These are phyloP conservation scores for Nicotiana noctiflora DNA, from an alignment of 257 asterid species.

Conservation along the genomic window DNA sequence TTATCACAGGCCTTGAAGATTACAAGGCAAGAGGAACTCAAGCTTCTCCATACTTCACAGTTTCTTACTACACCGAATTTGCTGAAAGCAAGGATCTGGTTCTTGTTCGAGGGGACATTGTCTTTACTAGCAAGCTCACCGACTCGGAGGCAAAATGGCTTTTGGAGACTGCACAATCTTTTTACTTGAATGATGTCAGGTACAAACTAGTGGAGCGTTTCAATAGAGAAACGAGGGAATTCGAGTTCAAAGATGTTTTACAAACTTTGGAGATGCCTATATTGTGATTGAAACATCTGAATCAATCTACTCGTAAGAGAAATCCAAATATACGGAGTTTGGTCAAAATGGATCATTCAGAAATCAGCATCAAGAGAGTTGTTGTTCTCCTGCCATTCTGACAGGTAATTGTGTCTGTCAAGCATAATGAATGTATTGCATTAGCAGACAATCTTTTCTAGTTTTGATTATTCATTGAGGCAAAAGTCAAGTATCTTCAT, in stretches of 20 bases:
- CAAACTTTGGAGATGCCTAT: slow-evolving; percentile 76
- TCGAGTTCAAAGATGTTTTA: slow-evolving; percentile 87
- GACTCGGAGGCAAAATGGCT: slow-evolving; percentile 87
- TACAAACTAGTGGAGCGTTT: slow-evolving; percentile 81
- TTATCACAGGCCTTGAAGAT: slow-evolving; percentile 95
- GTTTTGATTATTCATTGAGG: background rate
- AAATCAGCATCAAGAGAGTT: background rate
- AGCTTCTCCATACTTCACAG: slow-evolving; percentile 85
- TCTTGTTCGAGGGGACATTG: slow-evolving; percentile 81
- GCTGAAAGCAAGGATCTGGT: slow-evolving; percentile 83
- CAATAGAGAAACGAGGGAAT: slow-evolving; percentile 72
- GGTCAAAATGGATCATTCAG: background rate
- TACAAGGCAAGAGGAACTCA: slow-evolving; percentile 95
- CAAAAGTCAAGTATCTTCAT: background rate
- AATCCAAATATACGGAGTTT: background rate
- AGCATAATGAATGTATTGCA: background rate
- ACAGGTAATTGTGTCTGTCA: background rate
- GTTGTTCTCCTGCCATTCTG: background rate
- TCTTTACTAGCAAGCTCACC: slow-evolving; percentile 81
- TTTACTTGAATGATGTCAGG: slow-evolving; percentile 79
- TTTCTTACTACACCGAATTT: slow-evolving; percentile 70
- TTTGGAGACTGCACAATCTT: slow-evolving; percentile 76
- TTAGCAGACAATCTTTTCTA: background rate
- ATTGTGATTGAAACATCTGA: slow-evolving; percentile 23
- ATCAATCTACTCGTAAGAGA: background rate